Conservation (phyloP, 2,329 filamentous ascomycete genomes). For the Xylaria sp. region DNA sequence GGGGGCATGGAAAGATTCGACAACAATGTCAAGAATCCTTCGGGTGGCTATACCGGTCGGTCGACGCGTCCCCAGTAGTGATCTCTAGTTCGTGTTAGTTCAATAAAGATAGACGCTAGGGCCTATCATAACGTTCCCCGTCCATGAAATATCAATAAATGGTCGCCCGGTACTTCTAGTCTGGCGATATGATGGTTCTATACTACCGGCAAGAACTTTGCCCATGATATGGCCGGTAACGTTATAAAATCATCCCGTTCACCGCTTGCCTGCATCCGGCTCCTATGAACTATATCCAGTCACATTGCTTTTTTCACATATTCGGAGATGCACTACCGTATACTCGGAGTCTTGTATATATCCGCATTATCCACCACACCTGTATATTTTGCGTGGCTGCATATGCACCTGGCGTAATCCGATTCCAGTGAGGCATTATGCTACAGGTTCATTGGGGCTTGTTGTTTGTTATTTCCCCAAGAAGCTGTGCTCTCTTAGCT, state of each 20-base stretch:
- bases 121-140: background rate
- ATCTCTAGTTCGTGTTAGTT: background rate
- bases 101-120: background rate
- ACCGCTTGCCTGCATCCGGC: background rate
- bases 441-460: background rate
- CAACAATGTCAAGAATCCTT: background rate
- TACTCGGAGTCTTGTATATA: too few relatives aligned
- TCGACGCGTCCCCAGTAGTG: too few relatives aligned
- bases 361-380: too few relatives aligned
- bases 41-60: background rate
- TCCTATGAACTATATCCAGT: background rate
- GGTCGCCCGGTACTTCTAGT: background rate
- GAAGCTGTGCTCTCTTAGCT: background rate
- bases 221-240: background rate
- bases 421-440: background rate
- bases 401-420: background rate
- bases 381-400: background rate
- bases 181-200: background rate
- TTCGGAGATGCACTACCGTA: too few relatives aligned
- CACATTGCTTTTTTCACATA: background rate
- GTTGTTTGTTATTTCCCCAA: background rate
- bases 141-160: background rate
- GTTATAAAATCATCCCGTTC: background rate
- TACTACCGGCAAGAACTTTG: too few relatives aligned
- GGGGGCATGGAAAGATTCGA: slow-evolving; percentile 2